Evolutionary conservation across 129 eudicot genomes (phyloP).

Genomic region (Lonicera japonica): DNA sequence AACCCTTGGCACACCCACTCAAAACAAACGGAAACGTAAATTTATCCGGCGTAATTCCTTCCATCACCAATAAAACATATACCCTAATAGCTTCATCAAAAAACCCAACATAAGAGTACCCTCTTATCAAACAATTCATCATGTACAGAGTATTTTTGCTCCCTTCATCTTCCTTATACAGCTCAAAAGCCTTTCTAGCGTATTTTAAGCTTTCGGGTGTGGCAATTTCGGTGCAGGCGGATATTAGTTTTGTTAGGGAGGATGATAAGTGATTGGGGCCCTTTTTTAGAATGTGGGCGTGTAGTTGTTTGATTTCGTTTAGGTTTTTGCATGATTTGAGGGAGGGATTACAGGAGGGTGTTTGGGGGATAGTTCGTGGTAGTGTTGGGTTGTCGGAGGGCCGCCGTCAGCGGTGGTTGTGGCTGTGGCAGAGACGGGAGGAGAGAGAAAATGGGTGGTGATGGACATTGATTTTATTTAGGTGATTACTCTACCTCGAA

Average conservation of each 20-base stretch:
- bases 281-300: slow-evolving; percentile 18
- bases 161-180: slow-evolving; percentile 1
- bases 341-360: no score
- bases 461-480: slow-evolving; percentile 18
- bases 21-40: slow-evolving; percentile 40
- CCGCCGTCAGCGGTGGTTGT: slow-evolving; percentile 3
- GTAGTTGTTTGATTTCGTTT: slow-evolving; percentile 26
- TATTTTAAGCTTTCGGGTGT: slow-evolving; percentile 29
- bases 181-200: slow-evolving; percentile 24
- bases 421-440: slow-evolving; percentile 12
- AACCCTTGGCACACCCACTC: slow-evolving; percentile 32
- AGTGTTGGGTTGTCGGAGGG: no score
- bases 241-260: background rate
- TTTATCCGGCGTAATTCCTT: slow-evolving; percentile 23
- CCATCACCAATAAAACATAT: slow-evolving; percentile 16
- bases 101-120: slow-evolving; percentile 20
- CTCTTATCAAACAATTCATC: slow-evolving; percentile 31
- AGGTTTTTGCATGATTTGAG: slow-evolving; percentile 29
- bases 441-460: background rate
- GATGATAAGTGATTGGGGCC: no score
- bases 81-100: slow-evolving; percentile 19
- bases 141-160: slow-evolving; percentile 3
- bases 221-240: slow-evolving; percentile 22
- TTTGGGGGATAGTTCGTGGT: no score
- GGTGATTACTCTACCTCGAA: no score